Base-by-base conservation (phyloP, 805 yeast species). In the Wickerhamomyces tratensis region DNA sequence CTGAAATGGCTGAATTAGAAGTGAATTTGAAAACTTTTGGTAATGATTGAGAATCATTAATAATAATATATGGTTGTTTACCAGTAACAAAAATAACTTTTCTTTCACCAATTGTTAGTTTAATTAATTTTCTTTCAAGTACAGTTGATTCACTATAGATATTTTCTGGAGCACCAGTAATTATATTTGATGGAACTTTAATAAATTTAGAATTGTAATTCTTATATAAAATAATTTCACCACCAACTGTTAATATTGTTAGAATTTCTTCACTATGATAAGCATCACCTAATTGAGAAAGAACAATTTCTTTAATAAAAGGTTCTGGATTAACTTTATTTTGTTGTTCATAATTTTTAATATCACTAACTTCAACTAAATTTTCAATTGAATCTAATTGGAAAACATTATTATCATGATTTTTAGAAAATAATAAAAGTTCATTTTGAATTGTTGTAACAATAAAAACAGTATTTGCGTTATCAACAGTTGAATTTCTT, bases 131-230 rank as follows among this genome's bases (percentile, higher is more conserved):
- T 59, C 93, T 72, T 58, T 85, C 94, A 38, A 83, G 72, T 6
- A 69, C 69, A 1, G 82, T 82, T 46, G 47, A 60, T 44, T 74
- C 69, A 1, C 84, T 71, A 52, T 78, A 82, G 1, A 89, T 83
- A 58, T 83, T 83, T 43, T 77, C 82, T 2, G 93, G 91, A 1
- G 91, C 93, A 43, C 94, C 94, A 1, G 86, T 77, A 10, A 82
- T 69, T 5, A 69, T 68, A 48, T 50, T 70, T 62, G 51, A 39
- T 27, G 51, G 65, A 56, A 49, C 45, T 70, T 74, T 52, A 62
- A 68, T 43, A 65, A 71, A 55, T 71, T 76, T 40, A 50, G 70
- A 76, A 46, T 65, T 65, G 46, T 62, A 76, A 33, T 79, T 63
- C 50, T 77, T 78, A 58, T 87, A 88, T 40, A 84, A 63, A 33